These are phyloP conservation scores for Schizopora paradoxa DNA, from an alignment of 1,284 basidiomycete species.

Conservation along the genomic window DNA sequence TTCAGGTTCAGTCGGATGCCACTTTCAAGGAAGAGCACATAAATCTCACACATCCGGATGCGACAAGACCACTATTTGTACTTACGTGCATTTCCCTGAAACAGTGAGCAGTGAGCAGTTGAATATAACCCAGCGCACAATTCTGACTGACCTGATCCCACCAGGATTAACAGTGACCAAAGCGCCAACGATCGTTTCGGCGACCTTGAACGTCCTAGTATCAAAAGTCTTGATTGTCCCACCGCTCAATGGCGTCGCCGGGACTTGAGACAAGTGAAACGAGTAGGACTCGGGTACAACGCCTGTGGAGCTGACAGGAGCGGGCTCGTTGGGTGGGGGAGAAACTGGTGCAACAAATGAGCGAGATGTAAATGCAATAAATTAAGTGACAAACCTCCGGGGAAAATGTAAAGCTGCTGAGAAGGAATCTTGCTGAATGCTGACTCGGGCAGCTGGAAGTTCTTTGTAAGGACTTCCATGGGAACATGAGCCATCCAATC, in stretches of 20 bases:
- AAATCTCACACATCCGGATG: slow-evolving; percentile 2
- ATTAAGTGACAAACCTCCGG: slow-evolving; percentile 31
- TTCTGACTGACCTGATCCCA: slow-evolving; percentile 45
- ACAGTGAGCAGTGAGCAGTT: background rate
- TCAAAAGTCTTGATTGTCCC: slow-evolving; percentile 62
- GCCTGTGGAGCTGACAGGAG: slow-evolving; percentile 47
- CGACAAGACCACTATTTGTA: background rate
- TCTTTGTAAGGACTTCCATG: slow-evolving; percentile 40
- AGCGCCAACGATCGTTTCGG: slow-evolving; percentile 56
- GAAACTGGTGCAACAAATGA: slow-evolving; percentile 26
- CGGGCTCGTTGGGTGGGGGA: slow-evolving; percentile 34
- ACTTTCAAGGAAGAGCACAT: slow-evolving; percentile 35
- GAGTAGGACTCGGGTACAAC: slow-evolving; percentile 45
- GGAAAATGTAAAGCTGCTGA: slow-evolving; percentile 36
- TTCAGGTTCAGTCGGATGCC: slow-evolving; percentile 69
- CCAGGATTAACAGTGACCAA: slow-evolving; percentile 66
- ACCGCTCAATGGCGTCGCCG: slow-evolving; percentile 45
- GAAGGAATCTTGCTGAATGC: slow-evolving; percentile 33
- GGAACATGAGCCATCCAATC: slow-evolving; percentile 39
- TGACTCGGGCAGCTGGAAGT: slow-evolving; percentile 31
- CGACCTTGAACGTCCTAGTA: slow-evolving; percentile 43
- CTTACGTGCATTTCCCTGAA: slow-evolving; percentile 36
- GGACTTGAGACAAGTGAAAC: slow-evolving; percentile 48
- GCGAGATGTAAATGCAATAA: slow-evolving; percentile 19
- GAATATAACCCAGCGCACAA: slow-evolving; percentile 1